phyloP scores from a whole-genome alignment of 2,329 filamentous ascomycete species.

The Berkeleyomyces rouxiae region DNA sequence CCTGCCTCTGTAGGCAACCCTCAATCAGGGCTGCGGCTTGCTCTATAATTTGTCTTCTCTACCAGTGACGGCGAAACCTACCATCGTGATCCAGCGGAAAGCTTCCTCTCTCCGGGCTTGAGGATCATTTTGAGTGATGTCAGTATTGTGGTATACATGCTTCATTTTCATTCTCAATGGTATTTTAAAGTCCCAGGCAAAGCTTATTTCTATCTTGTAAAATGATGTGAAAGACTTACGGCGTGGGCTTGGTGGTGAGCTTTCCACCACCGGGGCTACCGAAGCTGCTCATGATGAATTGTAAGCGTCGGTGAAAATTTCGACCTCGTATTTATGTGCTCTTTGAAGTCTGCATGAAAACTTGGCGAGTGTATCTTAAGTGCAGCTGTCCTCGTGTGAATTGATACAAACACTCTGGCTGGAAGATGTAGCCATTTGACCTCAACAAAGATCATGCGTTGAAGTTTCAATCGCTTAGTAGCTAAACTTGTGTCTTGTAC shows the following conservation, averaged over 20 bases:
- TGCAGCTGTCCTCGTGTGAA: too few species aligned
- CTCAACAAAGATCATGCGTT: not conserved
- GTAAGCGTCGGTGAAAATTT: not conserved
- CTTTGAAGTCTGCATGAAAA: not conserved
- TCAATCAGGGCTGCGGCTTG: too few species aligned
- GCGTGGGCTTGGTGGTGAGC: constrained; percentile 49
- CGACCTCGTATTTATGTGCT: not conserved
- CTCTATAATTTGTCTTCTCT: not conserved
- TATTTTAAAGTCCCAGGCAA: not conserved
- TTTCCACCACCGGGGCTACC: constrained; percentile 51
- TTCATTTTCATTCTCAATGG: too few species aligned
- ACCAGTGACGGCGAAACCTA: constrained; percentile 17
- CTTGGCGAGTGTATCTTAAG: too few species aligned
- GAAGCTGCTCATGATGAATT: constrained; percentile 40
- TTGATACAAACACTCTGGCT: too few species aligned
- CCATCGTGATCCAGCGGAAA: constrained; percentile 93
- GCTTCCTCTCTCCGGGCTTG: constrained; percentile 73
- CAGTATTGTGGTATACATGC: not conserved
- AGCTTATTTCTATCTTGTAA: not conserved
- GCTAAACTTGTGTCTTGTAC: not conserved
- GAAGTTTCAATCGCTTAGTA: not conserved
- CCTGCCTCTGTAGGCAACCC: too few species aligned
- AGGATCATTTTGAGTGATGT: not conserved
- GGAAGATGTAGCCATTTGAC: not conserved
- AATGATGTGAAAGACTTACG: constrained; percentile 32